A percentile compares a stretch with the other conserved stretches of the same genome.
These are phyloP conservation scores for Arabis hirsuta DNA, from an alignment of 345 rosid species.

Conservation along the genomic window DNA sequence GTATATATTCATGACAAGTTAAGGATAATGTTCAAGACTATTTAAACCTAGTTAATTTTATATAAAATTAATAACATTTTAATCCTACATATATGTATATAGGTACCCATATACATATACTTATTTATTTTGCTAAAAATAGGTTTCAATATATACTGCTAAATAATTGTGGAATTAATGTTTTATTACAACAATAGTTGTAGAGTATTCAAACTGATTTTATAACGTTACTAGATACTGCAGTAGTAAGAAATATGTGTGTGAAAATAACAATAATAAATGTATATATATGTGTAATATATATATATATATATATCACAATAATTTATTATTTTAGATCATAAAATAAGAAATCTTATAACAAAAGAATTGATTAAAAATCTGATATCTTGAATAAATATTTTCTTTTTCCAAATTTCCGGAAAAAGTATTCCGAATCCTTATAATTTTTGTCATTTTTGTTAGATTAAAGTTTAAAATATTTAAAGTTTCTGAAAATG, in stretches of 20 bases:
- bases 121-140: too few species aligned
- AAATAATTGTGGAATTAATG: not conserved
- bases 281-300: too few species aligned
- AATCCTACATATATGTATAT: too few species aligned
- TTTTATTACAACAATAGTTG: too few species aligned
- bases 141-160: not conserved
- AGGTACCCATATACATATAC: not conserved
- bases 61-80: too few species aligned
- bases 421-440: not conserved
- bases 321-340: not conserved
- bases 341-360: not conserved
- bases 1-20: too few species aligned
- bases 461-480: not conserved
- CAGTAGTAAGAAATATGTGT: not conserved
- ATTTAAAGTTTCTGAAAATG: constrained; percentile 31
- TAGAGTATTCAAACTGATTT: not conserved
- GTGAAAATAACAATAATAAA: too few species aligned
- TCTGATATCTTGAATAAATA: not conserved
- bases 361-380: not conserved
- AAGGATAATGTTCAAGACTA: too few species aligned
- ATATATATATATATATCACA: not conserved
- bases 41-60: too few species aligned
- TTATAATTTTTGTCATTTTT: not conserved
- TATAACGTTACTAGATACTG: not conserved
- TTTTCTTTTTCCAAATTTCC: not conserved